phyloP scores from a whole-genome alignment of 257 asterid species.

The Solanum chiquidenum region DNA sequence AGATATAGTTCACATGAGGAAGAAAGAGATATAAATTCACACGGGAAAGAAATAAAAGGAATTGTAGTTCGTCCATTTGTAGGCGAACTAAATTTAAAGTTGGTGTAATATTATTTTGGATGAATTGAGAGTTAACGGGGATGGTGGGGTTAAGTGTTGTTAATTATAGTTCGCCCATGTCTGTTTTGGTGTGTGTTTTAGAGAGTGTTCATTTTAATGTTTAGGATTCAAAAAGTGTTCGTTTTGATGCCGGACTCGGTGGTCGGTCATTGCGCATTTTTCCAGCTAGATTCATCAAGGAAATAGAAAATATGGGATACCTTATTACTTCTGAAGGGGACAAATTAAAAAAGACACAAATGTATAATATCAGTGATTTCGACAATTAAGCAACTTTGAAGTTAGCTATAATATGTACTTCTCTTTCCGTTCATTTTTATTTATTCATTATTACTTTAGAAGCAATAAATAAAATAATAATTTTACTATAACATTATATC shows the following conservation, averaged over 20 bases:
- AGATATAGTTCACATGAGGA: background rate
- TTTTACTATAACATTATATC: background rate
- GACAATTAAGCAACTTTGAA: background rate
- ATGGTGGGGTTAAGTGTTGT: background rate
- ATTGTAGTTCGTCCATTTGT: background rate
- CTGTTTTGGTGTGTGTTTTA: no score
- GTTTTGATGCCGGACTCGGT: no score
- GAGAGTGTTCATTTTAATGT: background rate
- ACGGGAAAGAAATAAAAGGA: no score
- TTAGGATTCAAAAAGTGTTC: fast-evolving
- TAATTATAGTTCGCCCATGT: background rate
- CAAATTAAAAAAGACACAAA: no score
- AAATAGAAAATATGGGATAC: background rate
- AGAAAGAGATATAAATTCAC: no score
- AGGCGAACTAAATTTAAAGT: background rate
- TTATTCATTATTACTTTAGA: background rate
- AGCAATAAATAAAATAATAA: background rate
- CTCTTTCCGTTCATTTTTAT: background rate
- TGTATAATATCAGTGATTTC: background rate
- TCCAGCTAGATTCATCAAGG: background rate
- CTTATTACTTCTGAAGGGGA: background rate
- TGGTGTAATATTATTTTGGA: background rate
- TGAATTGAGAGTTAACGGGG: background rate
- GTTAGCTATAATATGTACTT: background rate
- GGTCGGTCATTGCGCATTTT: background rate